Evolutionary conservation across 257 asterid species (phyloP), one percentile per base, ranked within the genome.

Genomic region (Scutellaria barbata): DNA sequence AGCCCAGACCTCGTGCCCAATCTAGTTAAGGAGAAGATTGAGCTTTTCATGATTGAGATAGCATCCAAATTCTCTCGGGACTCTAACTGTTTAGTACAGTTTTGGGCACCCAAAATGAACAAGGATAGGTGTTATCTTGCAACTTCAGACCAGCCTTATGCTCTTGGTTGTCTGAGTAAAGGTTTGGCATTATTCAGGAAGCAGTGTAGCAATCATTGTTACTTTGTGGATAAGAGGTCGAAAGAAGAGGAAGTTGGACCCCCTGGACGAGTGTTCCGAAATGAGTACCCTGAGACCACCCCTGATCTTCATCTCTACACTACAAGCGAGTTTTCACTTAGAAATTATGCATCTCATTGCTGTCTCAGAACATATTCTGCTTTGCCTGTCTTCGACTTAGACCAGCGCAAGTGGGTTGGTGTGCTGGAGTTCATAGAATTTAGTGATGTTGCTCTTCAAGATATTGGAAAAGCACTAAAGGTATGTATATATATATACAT

Each of bases 131-230:
- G 13, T n/a, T 78, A 1, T 22, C 63, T 66, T 9, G 4, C 39
- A 6, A 20, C 65, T n/a, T 12, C 25, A 2, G 66, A 47, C 25
- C 65, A 62, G 1, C 66, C 71, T 8, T 74, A 47, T 22, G 47
- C 16, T 16, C 9, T 68, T 14, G 46, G 37, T 25, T 3, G 6
- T 18, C 63, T 22, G 8, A 0, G 11, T 1, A 63, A 64, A 33
- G 70, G 76, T n/a, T 16, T 68, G 22, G 60, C 70, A 18, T 22
- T 8, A 5, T 68, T 63, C 50, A 54, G 70, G 51, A 63, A 68
- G 53, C 51, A 42, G 10, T 54, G 54, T 13, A 55, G 47, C 54
- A 0, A 50, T 1, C 53, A 7, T 73, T 12, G 5, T 6, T 74
- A 74, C 30, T 45, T 5, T 43, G 62, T 67, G 8, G 65, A 75